Evolutionary conservation across 768 basidiomycete genomes (phyloP), one percentile per base, ranked within the genome.

Genomic region (Suillus alpinus): DNA sequence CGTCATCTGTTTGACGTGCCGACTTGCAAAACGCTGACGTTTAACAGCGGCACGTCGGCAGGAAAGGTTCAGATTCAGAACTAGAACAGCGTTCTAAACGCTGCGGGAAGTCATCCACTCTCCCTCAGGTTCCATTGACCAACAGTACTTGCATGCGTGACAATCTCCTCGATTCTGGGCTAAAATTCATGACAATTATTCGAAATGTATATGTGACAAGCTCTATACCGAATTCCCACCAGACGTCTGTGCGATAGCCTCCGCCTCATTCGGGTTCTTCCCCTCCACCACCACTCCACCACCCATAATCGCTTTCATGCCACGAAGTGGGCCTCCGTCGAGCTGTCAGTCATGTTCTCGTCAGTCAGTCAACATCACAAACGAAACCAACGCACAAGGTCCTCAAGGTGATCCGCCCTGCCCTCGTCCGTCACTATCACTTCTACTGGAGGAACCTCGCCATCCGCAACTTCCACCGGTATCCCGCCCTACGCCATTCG

Each of bases 361-460:
- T 55, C 20, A 55, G 36, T 5, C 9, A 14, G 36, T 36, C 36
- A n/a, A 37, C 20, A 26, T 16, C n/a, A 37, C 14, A 37, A 16
- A 26, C 4, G 37, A 37, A 32, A 23, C 12, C 8, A 29, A 77
- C 87, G 69, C 59, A 91, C 91, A 26, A 92, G 73, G 20, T 76
- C 75, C 52, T 77, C 68, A 44, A 83, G 75, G 72, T 91, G 89
- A 51, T 83, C 78, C 63, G 82, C 78, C 31, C 72, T 71, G 67
- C 89, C 88, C 39, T 85, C 73, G 49, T 82, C 77, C 26, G 80
- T 80, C 3, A 89, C 77, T 23, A 75, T 67, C 47, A 86, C 71
- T 23, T 69, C 69, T 16, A 84, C 60, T 7, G 76, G 68, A 9
- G 78, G 76, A 16, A 65, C 52, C 34, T 71, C 66, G 46, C 66